Base-by-base conservation (phyloP, 805 yeast species). In the Teunomyces funiuensis region DNA sequence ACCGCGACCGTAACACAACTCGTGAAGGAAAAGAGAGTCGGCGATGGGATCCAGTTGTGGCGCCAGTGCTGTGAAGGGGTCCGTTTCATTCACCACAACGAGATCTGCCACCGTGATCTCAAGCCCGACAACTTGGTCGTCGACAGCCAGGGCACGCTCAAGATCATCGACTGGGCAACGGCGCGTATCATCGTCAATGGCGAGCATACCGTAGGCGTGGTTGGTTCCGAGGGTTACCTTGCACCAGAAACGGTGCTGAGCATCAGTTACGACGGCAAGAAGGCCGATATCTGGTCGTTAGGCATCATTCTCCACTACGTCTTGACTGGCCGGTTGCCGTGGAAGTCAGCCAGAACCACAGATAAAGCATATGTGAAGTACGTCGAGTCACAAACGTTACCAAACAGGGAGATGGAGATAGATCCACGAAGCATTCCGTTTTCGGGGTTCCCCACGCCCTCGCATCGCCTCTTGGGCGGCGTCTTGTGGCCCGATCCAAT, bases 201-300 rank as follows among this genome's bases (percentile, higher is more conserved):
- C 22, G 45, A 29, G n/a, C 41, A 37, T 3, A 60, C 67, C 4
- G 43, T 61, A 20, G 82, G 83, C 2, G 49, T 75, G 10, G 79
- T 72, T 2, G 83, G 83, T 0, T 69, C 80, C 0, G 65, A 60
- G 11, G 48, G 52, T 10, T 73, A 65, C 47, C 61, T 63, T 16
- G 77, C 82, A 0, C 82, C 83, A 0, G 83, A 77, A 53, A 64
- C 70, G 13, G 60, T 61, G 25, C 41, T 53, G 6, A 34, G 33
- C 10, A 50, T 76, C 6, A 47, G 47, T 7, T 77, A 77, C 47
- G 63, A 69, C 40, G 74, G 78, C 0, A 56, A 50, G 34, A 53
- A 55, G 16, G 61, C 66, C 8, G 82, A 77, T 46, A 51, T 74
- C 8, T 77, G 83, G 83, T 67, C 79, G 0, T 45, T 75, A 14